Conservation (phyloP, 352 stramenopile genomes). For the Saprolegnia parasitica region DNA sequence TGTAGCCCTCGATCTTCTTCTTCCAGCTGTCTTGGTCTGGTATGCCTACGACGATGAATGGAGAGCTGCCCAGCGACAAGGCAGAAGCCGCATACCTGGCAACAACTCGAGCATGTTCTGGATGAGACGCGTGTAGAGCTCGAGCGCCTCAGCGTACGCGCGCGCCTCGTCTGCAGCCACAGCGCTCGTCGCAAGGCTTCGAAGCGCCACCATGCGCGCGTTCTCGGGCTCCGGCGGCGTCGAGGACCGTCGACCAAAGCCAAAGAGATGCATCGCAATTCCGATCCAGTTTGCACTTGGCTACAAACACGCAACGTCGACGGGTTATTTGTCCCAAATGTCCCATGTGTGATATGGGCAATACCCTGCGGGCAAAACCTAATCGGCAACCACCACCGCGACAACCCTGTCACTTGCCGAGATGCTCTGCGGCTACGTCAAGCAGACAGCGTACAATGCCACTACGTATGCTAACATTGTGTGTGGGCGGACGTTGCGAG, state of each 20-base stretch:
- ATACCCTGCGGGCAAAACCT: too few relatives aligned
- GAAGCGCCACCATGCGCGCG: neutral
- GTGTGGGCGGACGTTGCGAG: too few relatives aligned
- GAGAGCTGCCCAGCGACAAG: constrained; percentile 28
- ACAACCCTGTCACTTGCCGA: too few relatives aligned
- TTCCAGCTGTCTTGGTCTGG: constrained; percentile 34
- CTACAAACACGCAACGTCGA: too few relatives aligned
- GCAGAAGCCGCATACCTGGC: constrained; percentile 35
- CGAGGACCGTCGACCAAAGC: neutral
- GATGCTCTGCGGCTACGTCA: too few relatives aligned
- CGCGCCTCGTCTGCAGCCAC: constrained; percentile 49
- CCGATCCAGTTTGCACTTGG: too few relatives aligned
- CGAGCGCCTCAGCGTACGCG: constrained; percentile 47
- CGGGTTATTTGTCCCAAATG: too few relatives aligned
- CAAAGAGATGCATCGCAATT: constrained; percentile 11
- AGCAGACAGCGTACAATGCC: too few relatives aligned
- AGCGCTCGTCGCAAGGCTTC: constrained; percentile 29
- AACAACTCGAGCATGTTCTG: constrained; percentile 67
- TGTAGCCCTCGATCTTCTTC: constrained; percentile 75
- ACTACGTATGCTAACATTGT: too few relatives aligned
- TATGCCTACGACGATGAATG: constrained; percentile 10
- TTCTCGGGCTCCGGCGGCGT: neutral
- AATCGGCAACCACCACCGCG: too few relatives aligned
- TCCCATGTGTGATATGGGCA: too few relatives aligned
- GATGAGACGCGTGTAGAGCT: constrained; percentile 67